A percentile compares a stretch with the other conserved stretches of the same genome.
Conservation (phyloP, 306 rosid genomes). For the Cyamopsis tetragonoloba region DNA sequence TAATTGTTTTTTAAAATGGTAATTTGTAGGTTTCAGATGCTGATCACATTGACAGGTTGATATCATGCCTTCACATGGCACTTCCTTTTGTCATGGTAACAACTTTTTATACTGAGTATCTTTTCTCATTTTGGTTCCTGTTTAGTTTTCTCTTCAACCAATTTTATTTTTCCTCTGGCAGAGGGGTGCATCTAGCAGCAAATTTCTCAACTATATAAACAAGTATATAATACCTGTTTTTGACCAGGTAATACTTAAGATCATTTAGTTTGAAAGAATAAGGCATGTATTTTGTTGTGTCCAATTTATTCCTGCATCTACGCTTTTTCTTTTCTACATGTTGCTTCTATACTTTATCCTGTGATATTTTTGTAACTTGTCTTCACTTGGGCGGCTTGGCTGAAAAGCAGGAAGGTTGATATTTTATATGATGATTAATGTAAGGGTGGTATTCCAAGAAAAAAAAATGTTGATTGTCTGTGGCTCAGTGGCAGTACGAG, state of each 20-base stretch:
- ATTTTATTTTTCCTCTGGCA: slow-evolving; percentile 22
- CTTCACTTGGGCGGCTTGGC: neutral
- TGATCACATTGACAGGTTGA: slow-evolving; percentile 90
- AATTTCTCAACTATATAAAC: slow-evolving; percentile 74
- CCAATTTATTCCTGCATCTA: neutral
- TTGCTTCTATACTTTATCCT: neutral
- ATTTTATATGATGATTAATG: neutral
- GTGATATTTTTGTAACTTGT: neutral
- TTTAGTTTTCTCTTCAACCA: slow-evolving; percentile 14
- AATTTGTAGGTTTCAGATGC: slow-evolving; percentile 77
- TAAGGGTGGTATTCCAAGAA: neutral
- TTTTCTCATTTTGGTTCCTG: neutral
- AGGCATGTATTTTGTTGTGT: neutral
- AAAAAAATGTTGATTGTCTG: neutral
- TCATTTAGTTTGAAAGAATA: slow-evolving; percentile 5
- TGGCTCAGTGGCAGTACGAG: neutral
- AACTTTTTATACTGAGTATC: slow-evolving; percentile 4
- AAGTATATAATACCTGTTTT: slow-evolving; percentile 82
- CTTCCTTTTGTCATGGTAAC: slow-evolving; percentile 91
- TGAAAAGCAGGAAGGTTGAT: neutral
- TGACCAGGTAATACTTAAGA: slow-evolving; percentile 64
- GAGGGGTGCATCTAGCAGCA: slow-evolving; percentile 97
- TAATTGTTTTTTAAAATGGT: slow-evolving; percentile 17
- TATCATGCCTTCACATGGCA: slow-evolving; percentile 90
- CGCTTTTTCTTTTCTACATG: neutral